Evolutionary conservation across 352 stramenopile genomes (phyloP).

Genomic region (Vaucheria bursata): DNA sequence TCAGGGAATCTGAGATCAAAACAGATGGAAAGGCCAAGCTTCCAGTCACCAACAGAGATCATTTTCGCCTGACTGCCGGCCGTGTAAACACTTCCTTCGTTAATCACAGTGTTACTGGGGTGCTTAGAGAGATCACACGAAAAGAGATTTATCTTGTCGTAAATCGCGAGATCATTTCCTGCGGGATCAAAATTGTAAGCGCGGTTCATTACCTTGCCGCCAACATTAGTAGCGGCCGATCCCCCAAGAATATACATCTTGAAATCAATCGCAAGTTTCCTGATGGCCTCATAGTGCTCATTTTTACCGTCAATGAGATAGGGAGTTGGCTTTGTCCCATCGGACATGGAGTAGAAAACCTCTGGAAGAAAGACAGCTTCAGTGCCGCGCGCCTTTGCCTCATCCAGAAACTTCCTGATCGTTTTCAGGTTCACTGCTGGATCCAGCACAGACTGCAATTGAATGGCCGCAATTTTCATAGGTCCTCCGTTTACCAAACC

Average conservation of each 20-base stretch:
- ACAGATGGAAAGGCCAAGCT: slow-evolving; percentile 65
- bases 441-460: background rate
- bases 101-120: background rate
- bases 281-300: background rate
- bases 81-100: background rate
- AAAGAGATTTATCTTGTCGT: background rate
- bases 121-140: background rate
- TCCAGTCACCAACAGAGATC: slow-evolving; percentile 28
- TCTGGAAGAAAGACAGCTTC: background rate
- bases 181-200: background rate
- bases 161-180: background rate
- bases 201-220: background rate
- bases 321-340: background rate
- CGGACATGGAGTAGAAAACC: slow-evolving; percentile 1
- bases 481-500: background rate
- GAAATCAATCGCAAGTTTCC: background rate
- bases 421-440: background rate
- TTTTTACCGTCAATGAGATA: background rate
- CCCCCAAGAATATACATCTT: background rate
- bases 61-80: background rate
- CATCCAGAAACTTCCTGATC: background rate
- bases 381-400: background rate
- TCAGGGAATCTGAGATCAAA: slow-evolving; percentile 77
- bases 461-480: slow-evolving; percentile 3
- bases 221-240: background rate